Base-by-base conservation (phyloP, 495 filamentous ascomycete species). In the Neurospora hispaniola region DNA sequence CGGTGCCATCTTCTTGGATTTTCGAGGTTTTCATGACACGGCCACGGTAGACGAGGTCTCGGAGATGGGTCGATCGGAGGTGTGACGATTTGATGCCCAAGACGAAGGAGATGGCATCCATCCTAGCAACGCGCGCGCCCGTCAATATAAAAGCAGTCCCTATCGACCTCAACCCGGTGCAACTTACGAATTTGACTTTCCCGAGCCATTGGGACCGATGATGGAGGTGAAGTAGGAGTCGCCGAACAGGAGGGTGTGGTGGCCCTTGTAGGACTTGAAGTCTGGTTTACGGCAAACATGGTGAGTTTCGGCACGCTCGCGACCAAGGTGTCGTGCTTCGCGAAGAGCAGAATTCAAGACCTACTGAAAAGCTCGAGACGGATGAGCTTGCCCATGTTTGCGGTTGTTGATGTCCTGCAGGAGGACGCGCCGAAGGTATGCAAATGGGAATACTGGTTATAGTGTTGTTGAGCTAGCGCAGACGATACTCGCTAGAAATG, bases 41-140 rank as follows among this genome's bases (percentile, higher is more conserved):
- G 41, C 96, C 96, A 72, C 96, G 95, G 82, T 98, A 99, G 66
- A 99, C 92, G 5, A 99, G 88, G 73, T 99, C 96, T 76, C 92
- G 91, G 5, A 99, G 89, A 74, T 98, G 94, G n/a, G 93, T 88
- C 0, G 96, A 98, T 80, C 96, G 93, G 38, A 99, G 86, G 80
- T 98, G 94, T 12, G 95, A 97, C 1, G 96, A 98, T 79, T 98
- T 98, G 80, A 99, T 98, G 74, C 96, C 96, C 73, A 99, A 87
- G 69, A 98, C 96, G 83, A 99, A 99, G 69, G 96, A 99, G 74
- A 99, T 99, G 75, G 96, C 96, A 82, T 99, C 96, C 96, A 99
- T 99, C 73, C 94, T 97, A 75, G 39, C 66, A 40, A 66, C 69
- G 72, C 66, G 72, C 62, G 66, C 68, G 5, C 44, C 42, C 5